A percentile compares a stretch with the other conserved stretches of the same genome.
These are phyloP conservation scores for Zhuliangozyma blackwelliae DNA, from an alignment of 1,139 yeast species.

Conservation along the genomic window DNA sequence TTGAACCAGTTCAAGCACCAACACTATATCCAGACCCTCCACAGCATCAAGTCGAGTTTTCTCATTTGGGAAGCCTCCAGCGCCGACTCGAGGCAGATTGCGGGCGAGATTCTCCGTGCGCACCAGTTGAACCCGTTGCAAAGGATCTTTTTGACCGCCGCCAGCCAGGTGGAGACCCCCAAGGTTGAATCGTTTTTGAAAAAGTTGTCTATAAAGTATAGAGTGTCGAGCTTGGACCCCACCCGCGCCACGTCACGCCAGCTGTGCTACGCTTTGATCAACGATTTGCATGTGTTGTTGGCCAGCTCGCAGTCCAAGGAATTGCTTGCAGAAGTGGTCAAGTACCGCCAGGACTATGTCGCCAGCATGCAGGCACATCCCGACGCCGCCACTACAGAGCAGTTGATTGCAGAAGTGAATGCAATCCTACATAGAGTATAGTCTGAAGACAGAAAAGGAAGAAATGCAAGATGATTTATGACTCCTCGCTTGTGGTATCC, in stretches of 20 bases:
- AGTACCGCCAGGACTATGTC: neutral
- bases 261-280: conserved; percentile 16
- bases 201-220: conserved; percentile 27
- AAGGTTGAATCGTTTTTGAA: conserved; percentile 15
- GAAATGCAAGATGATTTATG: too few species aligned
- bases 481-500: too few species aligned
- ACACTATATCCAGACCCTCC: conserved; percentile 20
- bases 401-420: neutral
- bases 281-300: conserved; percentile 16
- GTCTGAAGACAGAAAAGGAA: too few species aligned
- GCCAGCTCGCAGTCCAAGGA: conserved; percentile 1
- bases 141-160: conserved; percentile 20
- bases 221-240: conserved; percentile 18
- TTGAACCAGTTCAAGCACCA: conserved; percentile 21
- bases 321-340: neutral
- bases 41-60: conserved; percentile 25
- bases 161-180: neutral
- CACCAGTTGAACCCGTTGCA: conserved; percentile 22
- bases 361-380: too few species aligned
- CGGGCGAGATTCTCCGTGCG: conserved; percentile 14
- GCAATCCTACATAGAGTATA: neutral
- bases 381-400: too few species aligned
- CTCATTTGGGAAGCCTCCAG: conserved; percentile 40
- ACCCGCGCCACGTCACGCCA: conserved; percentile 3
- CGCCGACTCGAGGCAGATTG: conserved; percentile 12